Evolutionary conservation across 257 asterid genomes (phyloP).

Genomic region (Nicotiana undulata): DNA sequence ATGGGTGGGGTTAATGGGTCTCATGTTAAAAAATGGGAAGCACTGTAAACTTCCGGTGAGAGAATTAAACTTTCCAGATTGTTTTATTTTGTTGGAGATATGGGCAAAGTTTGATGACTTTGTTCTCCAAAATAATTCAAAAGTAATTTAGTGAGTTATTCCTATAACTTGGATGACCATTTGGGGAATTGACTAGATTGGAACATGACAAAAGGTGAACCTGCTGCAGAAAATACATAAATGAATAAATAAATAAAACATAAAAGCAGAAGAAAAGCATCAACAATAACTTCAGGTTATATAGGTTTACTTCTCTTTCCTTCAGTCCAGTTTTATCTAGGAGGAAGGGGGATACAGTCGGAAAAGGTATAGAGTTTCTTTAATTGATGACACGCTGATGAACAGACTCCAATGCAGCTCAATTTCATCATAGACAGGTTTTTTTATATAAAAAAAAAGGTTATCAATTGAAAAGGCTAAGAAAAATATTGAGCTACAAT

Average conservation of each 20-base stretch:
- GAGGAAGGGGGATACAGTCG: not conserved
- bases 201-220: not conserved
- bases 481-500: not conserved
- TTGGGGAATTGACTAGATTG: not conserved
- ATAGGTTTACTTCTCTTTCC: not conserved
- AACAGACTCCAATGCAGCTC: not conserved
- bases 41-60: too few species aligned
- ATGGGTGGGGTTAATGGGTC: too few species aligned
- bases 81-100: too few species aligned
- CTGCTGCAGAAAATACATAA: not conserved
- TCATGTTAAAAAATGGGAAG: too few species aligned
- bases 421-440: not conserved
- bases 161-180: too few species aligned
- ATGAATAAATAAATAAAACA: not conserved
- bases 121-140: too few species aligned
- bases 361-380: not conserved
- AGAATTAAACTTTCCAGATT: too few species aligned
- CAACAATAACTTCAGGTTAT: not conserved
- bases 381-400: not conserved
- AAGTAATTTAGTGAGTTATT: too few species aligned
- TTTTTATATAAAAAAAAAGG: not conserved
- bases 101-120: too few species aligned
- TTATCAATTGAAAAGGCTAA: not conserved
- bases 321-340: not conserved
- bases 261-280: not conserved